Percentiles rank a stretch among this genome's conserved stretches.
These are phyloP conservation scores for Oehlia diaphana DNA, from an alignment of 192 early-diverging fungal species.

Conservation along the genomic window DNA sequence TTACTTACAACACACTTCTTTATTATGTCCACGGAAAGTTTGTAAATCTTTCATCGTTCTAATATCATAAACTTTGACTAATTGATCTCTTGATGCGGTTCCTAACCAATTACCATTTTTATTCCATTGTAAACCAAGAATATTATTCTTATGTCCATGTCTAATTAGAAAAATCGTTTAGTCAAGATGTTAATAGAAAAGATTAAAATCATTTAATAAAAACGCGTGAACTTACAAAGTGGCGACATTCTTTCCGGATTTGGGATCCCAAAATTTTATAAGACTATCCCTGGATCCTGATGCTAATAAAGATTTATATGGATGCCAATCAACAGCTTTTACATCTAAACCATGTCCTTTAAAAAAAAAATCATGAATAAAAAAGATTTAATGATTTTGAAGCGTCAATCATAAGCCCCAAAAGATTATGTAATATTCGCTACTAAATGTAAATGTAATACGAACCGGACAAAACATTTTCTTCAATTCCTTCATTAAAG, in stretches of 20 bases:
- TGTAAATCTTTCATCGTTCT: constrained; percentile 89
- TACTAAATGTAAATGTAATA: too few species aligned
- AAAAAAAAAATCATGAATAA: background rate
- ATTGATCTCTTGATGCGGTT: constrained; percentile 86
- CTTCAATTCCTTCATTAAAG: constrained; percentile 83
- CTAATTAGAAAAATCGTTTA: constrained; percentile 35
- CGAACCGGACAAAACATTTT: constrained; percentile 66
- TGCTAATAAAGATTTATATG: constrained; percentile 86
- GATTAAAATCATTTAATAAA: background rate
- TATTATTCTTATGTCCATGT: constrained; percentile 92
- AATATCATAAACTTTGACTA: constrained; percentile 93
- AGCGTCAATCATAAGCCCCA: too few species aligned
- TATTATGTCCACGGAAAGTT: constrained; percentile 81
- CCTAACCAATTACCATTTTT: constrained; percentile 96
- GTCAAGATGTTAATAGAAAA: background rate
- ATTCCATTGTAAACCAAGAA: constrained; percentile 91
- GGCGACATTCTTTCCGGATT: constrained; percentile 78
- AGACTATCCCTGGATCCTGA: constrained; percentile 95
- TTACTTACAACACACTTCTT: constrained; percentile 79
- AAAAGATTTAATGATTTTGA: background rate
- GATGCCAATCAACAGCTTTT: constrained; percentile 97
- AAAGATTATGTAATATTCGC: too few species aligned
- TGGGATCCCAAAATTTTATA: constrained; percentile 98
- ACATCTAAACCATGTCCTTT: constrained; percentile 96
- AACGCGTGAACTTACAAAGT: constrained; percentile 63